Evolutionary conservation across 345 rosid species (phyloP).

Genomic region (Mallotus nudiflorus): DNA sequence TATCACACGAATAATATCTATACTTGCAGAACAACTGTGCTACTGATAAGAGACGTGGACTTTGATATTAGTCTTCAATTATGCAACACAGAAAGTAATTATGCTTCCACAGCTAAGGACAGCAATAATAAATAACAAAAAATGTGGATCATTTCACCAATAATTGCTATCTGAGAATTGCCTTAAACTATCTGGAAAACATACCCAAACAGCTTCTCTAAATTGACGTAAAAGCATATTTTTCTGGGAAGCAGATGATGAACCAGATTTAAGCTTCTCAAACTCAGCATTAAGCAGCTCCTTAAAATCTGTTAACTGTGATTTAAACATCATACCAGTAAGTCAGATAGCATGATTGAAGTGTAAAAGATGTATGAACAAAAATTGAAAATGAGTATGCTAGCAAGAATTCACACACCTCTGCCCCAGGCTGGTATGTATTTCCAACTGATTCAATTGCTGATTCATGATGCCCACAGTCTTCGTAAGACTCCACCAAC

Average conservation of each 20-base stretch:
- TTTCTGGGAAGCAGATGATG: conserved; percentile 46
- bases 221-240: conserved; percentile 64
- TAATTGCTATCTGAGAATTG: background rate
- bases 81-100: background rate
- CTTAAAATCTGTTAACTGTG: conserved; percentile 75
- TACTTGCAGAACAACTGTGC: background rate
- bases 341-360: background rate
- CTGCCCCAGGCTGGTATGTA: conserved; percentile 56
- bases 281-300: conserved; percentile 64
- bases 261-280: conserved; percentile 44
- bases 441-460: conserved; percentile 65
- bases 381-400: background rate
- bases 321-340: conserved; percentile 21
- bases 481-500: conserved; percentile 51
- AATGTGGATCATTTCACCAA: conserved; percentile 1
- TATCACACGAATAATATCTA: background rate
- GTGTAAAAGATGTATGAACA: background rate
- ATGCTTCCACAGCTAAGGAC: background rate
- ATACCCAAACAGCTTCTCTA: conserved; percentile 84
- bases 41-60: background rate
- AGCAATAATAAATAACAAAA: background rate
- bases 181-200: conserved; percentile 16
- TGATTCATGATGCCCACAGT: conserved; percentile 45
- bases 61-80: background rate
- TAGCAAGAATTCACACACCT: conserved; percentile 38